Base-by-base conservation (phyloP, 345 rosid genomes). In the Rhizophora mangle region DNA sequence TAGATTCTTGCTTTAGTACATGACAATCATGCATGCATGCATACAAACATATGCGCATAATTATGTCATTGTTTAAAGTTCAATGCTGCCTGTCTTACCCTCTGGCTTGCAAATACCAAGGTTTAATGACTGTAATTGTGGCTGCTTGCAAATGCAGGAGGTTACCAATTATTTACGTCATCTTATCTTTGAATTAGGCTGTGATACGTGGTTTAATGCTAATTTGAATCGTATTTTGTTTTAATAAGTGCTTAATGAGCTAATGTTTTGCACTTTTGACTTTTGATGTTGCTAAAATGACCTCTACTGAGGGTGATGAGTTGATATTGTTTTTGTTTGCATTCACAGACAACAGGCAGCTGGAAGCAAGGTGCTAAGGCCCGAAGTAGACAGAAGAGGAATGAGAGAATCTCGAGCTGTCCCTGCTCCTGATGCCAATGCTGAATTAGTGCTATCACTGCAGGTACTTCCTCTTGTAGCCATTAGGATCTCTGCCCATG, bases 351-450 rank as follows among this genome's bases (percentile, higher is more conserved):
- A 88, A 88, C 93, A 84, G 60, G 91, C 85, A 54, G 78, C 78
- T 71, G 96, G 84, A 71, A 85, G 76, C 85, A 95, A 75, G 84
- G 93, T 89, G 67, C 97, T 84, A 78, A 82, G 83, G 75, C 77
- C 74, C 60, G 89, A 87, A 60, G 82, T 82, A 74, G 97, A 91
- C 68, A 82, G 87, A 74, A 87, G 83, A 82, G 95, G 89, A 77
- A 68, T 73, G 37, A 92, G 85, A 73, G 99, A 90, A 61, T 95
- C 97, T 61, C 90, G 96, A 73, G 99, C 99, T 19, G 74, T 92
- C 65, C 97, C 97, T 39, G 97, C 96, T 26, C 96, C 99, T 58
- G 96, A 92, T 65, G 99, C 97, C 30, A 95, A 95, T 74, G 96
- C 99, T 54, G 99, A 95, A 73, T 73, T 92, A 65, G 96, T 64